Percentiles rank a stretch among this genome's conserved stretches.
phyloP scores from a whole-genome alignment of 139 green algal genomes.

The Pleodorina starrii region DNA sequence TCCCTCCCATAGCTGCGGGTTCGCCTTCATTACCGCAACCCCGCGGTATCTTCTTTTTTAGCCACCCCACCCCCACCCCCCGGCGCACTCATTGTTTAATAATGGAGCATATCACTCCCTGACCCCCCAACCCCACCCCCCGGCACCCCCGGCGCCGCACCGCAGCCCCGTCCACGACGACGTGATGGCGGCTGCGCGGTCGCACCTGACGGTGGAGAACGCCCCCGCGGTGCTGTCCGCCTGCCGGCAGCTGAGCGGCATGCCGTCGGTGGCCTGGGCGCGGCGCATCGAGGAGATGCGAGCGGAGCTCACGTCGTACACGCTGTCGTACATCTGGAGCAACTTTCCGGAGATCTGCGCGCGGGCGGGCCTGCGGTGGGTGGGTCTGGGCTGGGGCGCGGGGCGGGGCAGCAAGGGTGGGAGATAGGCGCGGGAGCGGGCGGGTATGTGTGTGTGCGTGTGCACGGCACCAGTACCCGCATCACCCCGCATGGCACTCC shows the following conservation, averaged over 20 bases:
- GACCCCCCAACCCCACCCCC: no score
- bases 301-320: background rate
- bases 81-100: no score
- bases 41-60: no score
- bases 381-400: background rate
- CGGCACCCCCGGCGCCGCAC: no score
- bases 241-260: background rate
- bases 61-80: no score
- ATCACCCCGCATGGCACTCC: no score
- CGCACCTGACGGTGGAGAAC: background rate
- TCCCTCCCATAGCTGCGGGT: no score
- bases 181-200: constrained; percentile 8
- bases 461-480: background rate
- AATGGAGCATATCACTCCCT: no score
- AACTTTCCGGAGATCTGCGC: constrained; percentile 6
- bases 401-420: background rate
- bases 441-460: background rate
- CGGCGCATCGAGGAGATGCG: constrained; percentile 5
- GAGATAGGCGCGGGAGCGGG: no score
- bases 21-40: no score
- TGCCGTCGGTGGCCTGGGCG: constrained; percentile 42
- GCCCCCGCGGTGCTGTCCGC: constrained; percentile 15
- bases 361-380: background rate
- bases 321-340: background rate
- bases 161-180: constrained; percentile 15